Base-by-base conservation (phyloP, 2,329 filamentous ascomycete genomes). In the Clarireedia hainanense region DNA sequence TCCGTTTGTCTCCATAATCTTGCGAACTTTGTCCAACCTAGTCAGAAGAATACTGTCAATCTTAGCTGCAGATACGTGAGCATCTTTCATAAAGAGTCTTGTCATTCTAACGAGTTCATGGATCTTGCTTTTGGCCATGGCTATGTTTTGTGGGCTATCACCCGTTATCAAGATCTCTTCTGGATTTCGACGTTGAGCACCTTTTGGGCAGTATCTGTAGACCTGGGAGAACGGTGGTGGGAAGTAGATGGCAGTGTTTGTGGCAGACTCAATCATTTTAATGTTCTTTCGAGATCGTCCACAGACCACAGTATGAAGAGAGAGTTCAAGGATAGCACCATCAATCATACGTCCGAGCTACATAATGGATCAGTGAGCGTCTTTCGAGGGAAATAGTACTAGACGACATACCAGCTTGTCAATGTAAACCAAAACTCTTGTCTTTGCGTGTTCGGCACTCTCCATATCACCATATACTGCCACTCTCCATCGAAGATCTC, bases 221-320 rank as follows among this genome's bases (percentile, higher is more conserved):
- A 96, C 85, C 57, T 87, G 85, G 14, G 92, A 91, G 69, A 97
- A 97, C 0, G 92, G 88, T 6, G 91, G 91, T 27, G 94, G 94
- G 69, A 99, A 97, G 74, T 99, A 99, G 66, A 99, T 97, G 61
- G 94, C 92, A 7, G 94, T 97, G 66, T 91, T 90, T 14, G 94
- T 97, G 27, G 88, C 84, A 14, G 94, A 95, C 73, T 99, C 94
- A 67, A 99, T 96, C 66, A 94, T 76, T 76, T 97, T 97, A 75
- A 99, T 96, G 71, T 96, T 96, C 76, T 96, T 95, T 64, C 94
- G 83, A 64, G 91, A 92, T 49, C 94, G 88, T 49, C 94, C 94
- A 70, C 91, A 96, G 50, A 97, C 85, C 55, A 96, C 79, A 57
- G 91, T 94, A 70, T 99, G 94, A 69, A 96, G 81, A 26, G 90